phyloP scores from a whole-genome alignment of 2,329 filamentous ascomycete genomes.

The Beauveria caledonica region DNA sequence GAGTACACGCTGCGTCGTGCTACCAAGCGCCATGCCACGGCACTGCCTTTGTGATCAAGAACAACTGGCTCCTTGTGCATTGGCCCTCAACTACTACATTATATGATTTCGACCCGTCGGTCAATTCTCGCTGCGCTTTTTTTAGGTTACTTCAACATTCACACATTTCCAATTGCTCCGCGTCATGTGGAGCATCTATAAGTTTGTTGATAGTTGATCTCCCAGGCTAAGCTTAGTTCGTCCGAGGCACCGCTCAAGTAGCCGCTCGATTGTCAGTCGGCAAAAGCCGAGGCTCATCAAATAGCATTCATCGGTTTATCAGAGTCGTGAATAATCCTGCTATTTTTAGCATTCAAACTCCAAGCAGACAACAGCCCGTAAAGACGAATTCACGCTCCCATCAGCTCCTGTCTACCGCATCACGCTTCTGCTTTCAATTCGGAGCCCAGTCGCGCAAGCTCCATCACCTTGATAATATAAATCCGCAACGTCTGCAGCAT shows the following conservation, averaged over 20 bases:
- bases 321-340: background rate
- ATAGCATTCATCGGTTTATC: background rate
- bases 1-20: too few relatives aligned
- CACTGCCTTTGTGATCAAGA: background rate
- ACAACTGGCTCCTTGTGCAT: background rate
- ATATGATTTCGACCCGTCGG: background rate
- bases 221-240: background rate
- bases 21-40: too few relatives aligned
- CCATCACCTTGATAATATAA: background rate
- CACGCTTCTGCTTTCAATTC: background rate
- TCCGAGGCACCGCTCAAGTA: background rate
- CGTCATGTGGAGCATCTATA: background rate
- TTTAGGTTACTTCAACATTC: too few relatives aligned
- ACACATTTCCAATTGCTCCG: background rate
- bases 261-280: background rate
- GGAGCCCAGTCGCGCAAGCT: background rate
- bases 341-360: background rate
- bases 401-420: background rate
- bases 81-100: background rate
- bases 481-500: background rate
- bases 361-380: too few relatives aligned
- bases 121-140: background rate
- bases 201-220: background rate
- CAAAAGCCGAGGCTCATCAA: background rate
- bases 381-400: background rate